phyloP scores from a whole-genome alignment of 441 rosid species.

The Gossypium schwendimanii region DNA sequence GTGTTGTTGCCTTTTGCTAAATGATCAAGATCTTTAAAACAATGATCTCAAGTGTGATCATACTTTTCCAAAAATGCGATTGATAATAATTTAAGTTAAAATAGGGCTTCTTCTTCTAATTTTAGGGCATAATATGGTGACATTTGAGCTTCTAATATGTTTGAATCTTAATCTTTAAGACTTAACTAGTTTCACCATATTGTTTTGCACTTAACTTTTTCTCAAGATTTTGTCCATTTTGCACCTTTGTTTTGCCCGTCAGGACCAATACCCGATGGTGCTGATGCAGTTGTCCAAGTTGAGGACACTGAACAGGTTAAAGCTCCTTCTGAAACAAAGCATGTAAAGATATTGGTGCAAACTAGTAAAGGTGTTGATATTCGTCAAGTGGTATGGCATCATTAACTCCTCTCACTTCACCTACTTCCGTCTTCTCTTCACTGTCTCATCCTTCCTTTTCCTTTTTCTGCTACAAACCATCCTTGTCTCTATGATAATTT shows the following conservation, averaged over 20 bases:
- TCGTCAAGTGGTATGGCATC: conserved; percentile 81
- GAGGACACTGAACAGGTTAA: conserved; percentile 65
- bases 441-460: background rate
- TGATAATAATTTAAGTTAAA: background rate
- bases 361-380: conserved; percentile 65
- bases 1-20: background rate
- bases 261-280: conserved; percentile 97
- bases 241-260: conserved; percentile 9
- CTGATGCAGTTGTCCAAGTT: conserved; percentile 95
- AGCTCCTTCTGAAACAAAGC: conserved; percentile 34
- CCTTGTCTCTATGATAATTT: background rate
- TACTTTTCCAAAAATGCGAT: background rate
- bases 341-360: conserved; percentile 58
- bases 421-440: background rate
- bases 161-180: background rate
- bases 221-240: background rate
- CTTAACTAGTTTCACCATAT: background rate
- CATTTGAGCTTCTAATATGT: background rate
- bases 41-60: conserved; percentile 2
- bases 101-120: background rate
- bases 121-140: background rate
- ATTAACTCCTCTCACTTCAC: conserved; percentile 6
- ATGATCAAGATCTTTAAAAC: background rate
- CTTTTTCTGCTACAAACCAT: background rate
- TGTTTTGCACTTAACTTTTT: background rate